These are phyloP conservation scores for Telopea speciosissima DNA, from an alignment of 177 flowering plant genomes.

Conservation along the genomic window DNA sequence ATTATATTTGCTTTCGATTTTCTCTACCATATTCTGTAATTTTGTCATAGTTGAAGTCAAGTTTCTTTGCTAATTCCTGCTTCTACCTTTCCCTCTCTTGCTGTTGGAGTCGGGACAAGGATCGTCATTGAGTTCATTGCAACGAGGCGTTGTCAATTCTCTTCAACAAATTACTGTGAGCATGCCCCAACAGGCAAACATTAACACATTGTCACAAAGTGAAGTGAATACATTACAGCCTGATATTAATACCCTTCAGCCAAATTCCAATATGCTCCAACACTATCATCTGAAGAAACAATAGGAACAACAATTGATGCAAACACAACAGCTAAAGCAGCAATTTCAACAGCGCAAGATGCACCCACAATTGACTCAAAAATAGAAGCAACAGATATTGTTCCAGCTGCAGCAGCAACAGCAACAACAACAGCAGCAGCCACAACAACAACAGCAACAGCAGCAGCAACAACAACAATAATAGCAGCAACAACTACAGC, in stretches of 20 bases:
- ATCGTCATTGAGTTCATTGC: conserved; percentile 39
- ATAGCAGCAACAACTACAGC: conserved; percentile 42
- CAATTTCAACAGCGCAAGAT: conserved; percentile 48
- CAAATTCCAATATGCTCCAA: conserved; percentile 50
- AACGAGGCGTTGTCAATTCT: conserved; percentile 42
- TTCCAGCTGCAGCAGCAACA: conserved; percentile 32
- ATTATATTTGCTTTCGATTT: background rate
- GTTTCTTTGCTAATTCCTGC: background rate
- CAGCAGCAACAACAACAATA: conserved; percentile 40
- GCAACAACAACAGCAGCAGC: conserved; percentile 45
- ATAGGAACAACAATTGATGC: conserved; percentile 46
- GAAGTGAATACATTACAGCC: conserved; percentile 45
- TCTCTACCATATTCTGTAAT: background rate
- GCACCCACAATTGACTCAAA: conserved; percentile 38
- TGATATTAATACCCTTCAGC: conserved; percentile 46
- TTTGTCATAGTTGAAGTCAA: background rate
- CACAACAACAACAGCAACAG: conserved; percentile 39
- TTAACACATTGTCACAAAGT: conserved; percentile 48
- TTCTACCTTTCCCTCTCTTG: background rate
- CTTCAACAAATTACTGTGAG: conserved; percentile 53
- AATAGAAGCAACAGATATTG: conserved; percentile 29
- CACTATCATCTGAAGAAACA: conserved; percentile 56
- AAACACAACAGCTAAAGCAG: conserved; percentile 45
- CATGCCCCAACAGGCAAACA: conserved; percentile 50
- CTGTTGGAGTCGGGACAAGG: conserved; percentile 54